Base-by-base conservation (phyloP, 169 alveolate genomes). In the Plasmodium yoelii region DNA sequence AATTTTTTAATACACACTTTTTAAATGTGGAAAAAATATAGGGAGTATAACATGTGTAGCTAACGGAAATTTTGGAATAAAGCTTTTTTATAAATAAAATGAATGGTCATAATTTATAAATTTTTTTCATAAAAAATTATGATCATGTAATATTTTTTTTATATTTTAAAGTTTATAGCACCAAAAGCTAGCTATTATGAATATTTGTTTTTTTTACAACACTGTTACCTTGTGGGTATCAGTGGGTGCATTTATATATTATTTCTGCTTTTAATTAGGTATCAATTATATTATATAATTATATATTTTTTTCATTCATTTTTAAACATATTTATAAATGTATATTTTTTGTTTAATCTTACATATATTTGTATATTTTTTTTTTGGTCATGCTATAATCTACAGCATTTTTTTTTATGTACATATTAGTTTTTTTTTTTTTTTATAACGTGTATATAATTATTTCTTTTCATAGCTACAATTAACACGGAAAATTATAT, bases 181-280 rank as follows among this genome's bases (percentile, higher is more conserved):
- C 19, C 59, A 42, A 64, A 80, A 80, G 90, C 90, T 80, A 80
- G 90, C 90, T 49, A 80, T 67, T 13, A n/a, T 60, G 65, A 65
- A 65, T 80, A 61, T 77, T 77, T 77, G 63, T 80, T 80, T 80
- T 80, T 80, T 80, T 80, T 80, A 80, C 90, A 80, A 80, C 90
- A 65, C 42, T 80, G 90, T 80, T 65, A 80, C 53, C 71, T 80
- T 80, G 59, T 10, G 46, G 46, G 70, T 65, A 39, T 22, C 82
- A 53, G 64, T 64, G 57, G 56, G 82, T 80, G 90, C 70, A 55
- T 65, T 80, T 60, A 46, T 59, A 39, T 77, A 56, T 49, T 77
- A 77, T 80, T 80, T 80, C 73, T 80, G 55, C 49, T 80, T 80
- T 39, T 56, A 51, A 44, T 74, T 59, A 47, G 10, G 34, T 59